A percentile compares a stretch with the other conserved stretches of the same genome.
Conservation (phyloP, 1,284 basidiomycete species). For the Leccinum cinnamomeum region DNA sequence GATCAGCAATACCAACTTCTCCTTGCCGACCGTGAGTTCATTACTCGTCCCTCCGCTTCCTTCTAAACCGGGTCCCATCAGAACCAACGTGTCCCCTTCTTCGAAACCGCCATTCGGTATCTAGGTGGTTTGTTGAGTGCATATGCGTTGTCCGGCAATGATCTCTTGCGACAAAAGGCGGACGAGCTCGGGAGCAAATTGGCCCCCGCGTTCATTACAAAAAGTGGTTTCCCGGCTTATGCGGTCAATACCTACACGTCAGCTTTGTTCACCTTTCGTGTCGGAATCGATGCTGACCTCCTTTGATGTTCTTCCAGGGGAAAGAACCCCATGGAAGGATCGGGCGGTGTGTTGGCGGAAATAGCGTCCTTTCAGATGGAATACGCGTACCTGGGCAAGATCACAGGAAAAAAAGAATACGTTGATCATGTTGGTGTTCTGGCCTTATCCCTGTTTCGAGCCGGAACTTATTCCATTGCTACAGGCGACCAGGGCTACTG, state of each 20-base stretch:
- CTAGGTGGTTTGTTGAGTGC: conserved; percentile 83
- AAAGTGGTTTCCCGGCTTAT: conserved; percentile 49
- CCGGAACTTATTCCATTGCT: too few species aligned
- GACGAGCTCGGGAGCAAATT: conserved; percentile 52
- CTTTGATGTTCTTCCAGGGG: background rate
- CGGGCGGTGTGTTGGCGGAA: too few species aligned
- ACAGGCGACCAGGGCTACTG: too few species aligned
- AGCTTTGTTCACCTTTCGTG: conserved; percentile 11
- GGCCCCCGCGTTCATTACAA: conserved; percentile 52
- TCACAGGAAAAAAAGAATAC: too few species aligned
- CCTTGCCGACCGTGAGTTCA: conserved; percentile 36
- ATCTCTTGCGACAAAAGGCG: conserved; percentile 48
- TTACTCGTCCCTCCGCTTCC: background rate
- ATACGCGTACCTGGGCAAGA: too few species aligned
- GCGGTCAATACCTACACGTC: conserved; percentile 49
- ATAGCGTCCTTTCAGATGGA: too few species aligned
- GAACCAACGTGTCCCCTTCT: conserved; percentile 54
- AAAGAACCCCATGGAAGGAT: background rate
- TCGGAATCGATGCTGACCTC: background rate
- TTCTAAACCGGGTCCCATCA: conserved; percentile 11
- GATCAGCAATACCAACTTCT: conserved; percentile 67
- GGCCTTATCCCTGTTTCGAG: too few species aligned
- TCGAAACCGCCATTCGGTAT: conserved; percentile 53
- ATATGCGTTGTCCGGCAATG: conserved; percentile 65
- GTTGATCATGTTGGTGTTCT: too few species aligned